These are phyloP conservation scores for Pseudozyma hubeiensis DNA, from an alignment of 1,284 basidiomycete genomes.

Conservation along the genomic window DNA sequence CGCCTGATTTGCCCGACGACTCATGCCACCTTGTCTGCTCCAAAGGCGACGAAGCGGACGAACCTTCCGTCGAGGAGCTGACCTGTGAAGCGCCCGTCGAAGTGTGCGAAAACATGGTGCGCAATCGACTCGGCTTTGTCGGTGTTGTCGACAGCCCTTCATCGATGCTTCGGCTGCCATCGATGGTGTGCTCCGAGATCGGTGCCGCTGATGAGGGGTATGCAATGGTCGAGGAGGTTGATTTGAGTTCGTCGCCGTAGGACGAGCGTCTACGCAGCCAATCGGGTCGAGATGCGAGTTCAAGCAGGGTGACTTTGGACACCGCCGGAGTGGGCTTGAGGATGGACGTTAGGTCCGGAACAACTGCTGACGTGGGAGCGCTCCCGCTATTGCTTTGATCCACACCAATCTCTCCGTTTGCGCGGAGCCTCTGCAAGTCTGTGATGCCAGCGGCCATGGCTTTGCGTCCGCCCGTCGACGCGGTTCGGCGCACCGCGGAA, in stretches of 20 bases:
- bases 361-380: neutral
- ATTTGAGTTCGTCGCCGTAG: conserved; percentile 36
- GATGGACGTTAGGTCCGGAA: no score
- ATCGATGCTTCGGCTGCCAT: neutral
- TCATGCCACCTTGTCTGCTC: neutral
- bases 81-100: neutral
- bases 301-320: neutral
- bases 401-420: neutral
- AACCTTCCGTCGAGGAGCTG: conserved; percentile 3
- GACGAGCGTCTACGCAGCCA: conserved; percentile 38
- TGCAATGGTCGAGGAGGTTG: neutral
- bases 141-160: conserved; percentile 6
- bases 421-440: conserved; percentile 8
- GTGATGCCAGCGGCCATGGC: conserved; percentile 10
- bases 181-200: conserved; percentile 4
- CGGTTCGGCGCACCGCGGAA: conserved; percentile 22
- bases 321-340: neutral
- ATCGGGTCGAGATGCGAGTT: conserved; percentile 25
- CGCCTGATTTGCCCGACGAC: conserved; percentile 1
- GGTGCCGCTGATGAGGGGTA: conserved; percentile 4
- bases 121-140: conserved; percentile 20
- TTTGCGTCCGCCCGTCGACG: conserved; percentile 29
- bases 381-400: neutral
- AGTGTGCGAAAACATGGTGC: conserved; percentile 21
- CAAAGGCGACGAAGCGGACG: neutral